These are phyloP conservation scores for Metarhizium album DNA, from an alignment of 2,329 filamentous ascomycete species.

Conservation along the genomic window DNA sequence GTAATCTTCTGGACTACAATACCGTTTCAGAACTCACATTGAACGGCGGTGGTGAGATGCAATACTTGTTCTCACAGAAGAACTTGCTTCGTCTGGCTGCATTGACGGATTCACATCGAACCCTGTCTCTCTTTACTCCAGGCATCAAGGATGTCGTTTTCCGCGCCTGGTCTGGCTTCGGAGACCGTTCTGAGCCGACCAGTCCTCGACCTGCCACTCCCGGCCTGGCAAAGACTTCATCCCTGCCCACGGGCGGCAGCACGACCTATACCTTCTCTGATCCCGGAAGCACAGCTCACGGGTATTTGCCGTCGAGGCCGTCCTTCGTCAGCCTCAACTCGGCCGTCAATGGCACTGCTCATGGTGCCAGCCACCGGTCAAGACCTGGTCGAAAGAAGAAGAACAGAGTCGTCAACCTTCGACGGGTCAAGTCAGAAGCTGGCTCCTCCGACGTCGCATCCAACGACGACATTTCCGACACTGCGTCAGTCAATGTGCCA, in stretches of 20 bases:
- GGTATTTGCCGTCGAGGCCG: slow-evolving; percentile 55
- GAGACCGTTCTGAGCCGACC: slow-evolving; percentile 55
- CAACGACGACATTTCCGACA: slow-evolving; percentile 38
- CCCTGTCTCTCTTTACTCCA: slow-evolving; percentile 82
- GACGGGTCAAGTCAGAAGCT: slow-evolving; percentile 47
- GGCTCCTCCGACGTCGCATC: slow-evolving; percentile 40
- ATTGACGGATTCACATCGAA: slow-evolving; percentile 79
- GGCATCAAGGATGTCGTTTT: slow-evolving; percentile 86
- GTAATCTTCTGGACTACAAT: slow-evolving; percentile 63
- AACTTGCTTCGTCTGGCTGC: slow-evolving; percentile 76
- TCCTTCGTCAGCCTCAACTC: slow-evolving; percentile 54
- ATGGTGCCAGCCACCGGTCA: slow-evolving; percentile 51
- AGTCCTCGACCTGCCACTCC: slow-evolving; percentile 37
- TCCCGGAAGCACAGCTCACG: slow-evolving; percentile 51
- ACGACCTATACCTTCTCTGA: slow-evolving; percentile 69
- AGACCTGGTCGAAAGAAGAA: slow-evolving; percentile 66
- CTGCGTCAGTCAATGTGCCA: slow-evolving; percentile 45
- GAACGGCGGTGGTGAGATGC: slow-evolving; percentile 69
- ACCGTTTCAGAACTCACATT: slow-evolving; percentile 68
- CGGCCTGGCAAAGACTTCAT: slow-evolving; percentile 51
- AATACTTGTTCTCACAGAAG: slow-evolving; percentile 91
- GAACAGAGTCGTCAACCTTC: slow-evolving; percentile 70
- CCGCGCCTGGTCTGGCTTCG: slow-evolving; percentile 76
- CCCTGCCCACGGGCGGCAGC: slow-evolving; percentile 43
- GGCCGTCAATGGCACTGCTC: slow-evolving; percentile 48